phyloP scores from a whole-genome alignment of 2,329 filamentous ascomycete genomes.

The Coniochaeta pulveracea region DNA sequence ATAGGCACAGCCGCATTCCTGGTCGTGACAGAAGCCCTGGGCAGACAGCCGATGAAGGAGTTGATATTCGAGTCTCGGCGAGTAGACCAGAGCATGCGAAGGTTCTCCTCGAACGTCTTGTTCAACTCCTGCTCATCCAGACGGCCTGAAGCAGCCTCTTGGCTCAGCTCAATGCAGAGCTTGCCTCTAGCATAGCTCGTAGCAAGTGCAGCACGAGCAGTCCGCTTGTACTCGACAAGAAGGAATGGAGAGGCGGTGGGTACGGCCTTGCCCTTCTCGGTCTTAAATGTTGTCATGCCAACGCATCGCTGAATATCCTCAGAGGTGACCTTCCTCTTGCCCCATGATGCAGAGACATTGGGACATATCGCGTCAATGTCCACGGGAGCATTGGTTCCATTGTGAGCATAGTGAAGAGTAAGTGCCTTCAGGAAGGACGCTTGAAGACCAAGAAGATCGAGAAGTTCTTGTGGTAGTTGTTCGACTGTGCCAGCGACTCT shows the following conservation, averaged over 20 bases:
- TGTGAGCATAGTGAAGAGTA: slow-evolving; percentile 58
- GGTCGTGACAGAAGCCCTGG: slow-evolving; percentile 38
- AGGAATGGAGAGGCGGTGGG: slow-evolving; percentile 23
- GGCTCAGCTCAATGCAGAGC: slow-evolving; percentile 44
- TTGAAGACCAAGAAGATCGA: slow-evolving; percentile 53
- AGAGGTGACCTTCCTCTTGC: slow-evolving; percentile 53
- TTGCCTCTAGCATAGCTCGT: no score
- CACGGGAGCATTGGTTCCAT: slow-evolving; percentile 49
- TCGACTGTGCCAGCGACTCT: slow-evolving; percentile 18
- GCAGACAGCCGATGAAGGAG: slow-evolving; percentile 44
- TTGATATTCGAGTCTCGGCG: slow-evolving; percentile 19
- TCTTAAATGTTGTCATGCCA: slow-evolving; percentile 44
- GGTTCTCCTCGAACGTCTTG: slow-evolving; percentile 39
- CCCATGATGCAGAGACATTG: slow-evolving; percentile 58
- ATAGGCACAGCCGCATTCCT: slow-evolving; percentile 41
- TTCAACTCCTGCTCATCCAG: slow-evolving; percentile 42
- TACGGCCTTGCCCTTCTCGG: slow-evolving; percentile 17
- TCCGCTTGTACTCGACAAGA: slow-evolving; percentile 29
- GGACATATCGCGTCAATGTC: slow-evolving; percentile 52
- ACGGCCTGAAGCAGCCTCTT: slow-evolving; percentile 21
- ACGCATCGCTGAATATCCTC: slow-evolving; percentile 58
- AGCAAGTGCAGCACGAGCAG: no score
- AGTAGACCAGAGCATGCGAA: slow-evolving; percentile 31
- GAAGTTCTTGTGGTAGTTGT: slow-evolving; percentile 37
- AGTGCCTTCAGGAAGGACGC: slow-evolving; percentile 57